Evolutionary conservation across 1,284 basidiomycete species (phyloP), one percentile per base, ranked within the genome.

Genomic region (Thecaphora thlaspeos): DNA sequence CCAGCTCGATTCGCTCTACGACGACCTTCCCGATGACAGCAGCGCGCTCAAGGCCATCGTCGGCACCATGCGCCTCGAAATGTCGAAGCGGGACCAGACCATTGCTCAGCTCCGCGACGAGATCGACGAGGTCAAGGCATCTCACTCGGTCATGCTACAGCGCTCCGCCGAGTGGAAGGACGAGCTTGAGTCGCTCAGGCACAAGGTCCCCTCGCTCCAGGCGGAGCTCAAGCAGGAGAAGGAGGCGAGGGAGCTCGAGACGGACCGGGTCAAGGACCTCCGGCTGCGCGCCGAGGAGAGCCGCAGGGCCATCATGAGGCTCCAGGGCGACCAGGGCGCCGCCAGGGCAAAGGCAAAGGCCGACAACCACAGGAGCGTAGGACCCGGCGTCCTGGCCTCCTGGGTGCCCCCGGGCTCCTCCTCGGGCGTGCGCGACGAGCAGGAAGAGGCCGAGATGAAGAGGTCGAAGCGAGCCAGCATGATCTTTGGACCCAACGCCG

Each of bases 291-390:
- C 65, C 23, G 72, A 75, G 36, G 72, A 75, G 43, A 64, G 62
- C 37, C 54, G 72, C 11, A 56, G 71, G 4, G 72, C 72, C 34
- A 73, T 75, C 56, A 75, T 75, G 72, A 48, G 70, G 9, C 57
- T 75, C 5, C 71, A 73, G 40, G 60, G 61, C 28, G 60, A 69
- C 37, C 71, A 73, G 45, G 56, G 59, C 18, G 57, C 64, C 32
- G 61, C 57, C 11, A 45, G 62, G 12, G 56, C 69, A 17, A 68
- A 68, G 24, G 65, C 64, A 14, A 70, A 70, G 43, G 50, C 44
- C 3, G 63, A 67, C 37, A 61, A 70, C 22, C 55, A 61, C 11
- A 47, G 70, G 22, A 61, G 57, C 39, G 28, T 53, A 18, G 51
- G 43, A n/a, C 26, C 43, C 19, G 30, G 21, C 8, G 30, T 36